Evolutionary conservation across 1,284 basidiomycete genomes (phyloP).

Genomic region (Singerocomus inundabilis): DNA sequence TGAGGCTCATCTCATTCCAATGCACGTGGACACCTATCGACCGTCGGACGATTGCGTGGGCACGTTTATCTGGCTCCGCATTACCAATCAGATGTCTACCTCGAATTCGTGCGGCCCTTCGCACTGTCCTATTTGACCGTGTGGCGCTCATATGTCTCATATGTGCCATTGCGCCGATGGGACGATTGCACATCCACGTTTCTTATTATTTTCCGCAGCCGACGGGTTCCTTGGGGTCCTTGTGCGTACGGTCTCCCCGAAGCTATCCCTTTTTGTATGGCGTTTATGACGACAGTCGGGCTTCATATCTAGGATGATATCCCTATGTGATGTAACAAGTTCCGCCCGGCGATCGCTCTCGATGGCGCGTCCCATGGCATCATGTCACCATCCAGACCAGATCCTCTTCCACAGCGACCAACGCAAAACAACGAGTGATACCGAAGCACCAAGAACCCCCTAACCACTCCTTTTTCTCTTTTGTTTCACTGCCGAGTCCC

Average conservation of each 20-base stretch:
- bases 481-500: no score
- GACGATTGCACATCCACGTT: conserved; percentile 5
- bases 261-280: neutral
- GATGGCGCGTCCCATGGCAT: neutral
- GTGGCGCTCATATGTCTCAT: conserved; percentile 21
- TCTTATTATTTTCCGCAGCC: conserved; percentile 2
- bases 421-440: no score
- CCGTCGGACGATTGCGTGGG: conserved; percentile 4
- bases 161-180: conserved; percentile 17
- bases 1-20: neutral
- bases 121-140: neutral
- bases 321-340: conserved; percentile 16
- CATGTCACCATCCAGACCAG: no score
- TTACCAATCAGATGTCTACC: conserved; percentile 3
- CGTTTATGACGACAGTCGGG: neutral
- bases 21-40: conserved; percentile 9
- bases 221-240: neutral
- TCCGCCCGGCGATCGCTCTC: conserved; percentile 14
- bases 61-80: neutral
- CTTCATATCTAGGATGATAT: conserved; percentile 14
- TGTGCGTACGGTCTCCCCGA: neutral
- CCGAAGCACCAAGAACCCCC: no score
- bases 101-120: conserved; percentile 8
- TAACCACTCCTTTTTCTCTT: no score
- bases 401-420: no score